These are phyloP conservation scores for Diversispora epigaea DNA, from an alignment of 192 early-diverging fungal species.

Conservation along the genomic window DNA sequence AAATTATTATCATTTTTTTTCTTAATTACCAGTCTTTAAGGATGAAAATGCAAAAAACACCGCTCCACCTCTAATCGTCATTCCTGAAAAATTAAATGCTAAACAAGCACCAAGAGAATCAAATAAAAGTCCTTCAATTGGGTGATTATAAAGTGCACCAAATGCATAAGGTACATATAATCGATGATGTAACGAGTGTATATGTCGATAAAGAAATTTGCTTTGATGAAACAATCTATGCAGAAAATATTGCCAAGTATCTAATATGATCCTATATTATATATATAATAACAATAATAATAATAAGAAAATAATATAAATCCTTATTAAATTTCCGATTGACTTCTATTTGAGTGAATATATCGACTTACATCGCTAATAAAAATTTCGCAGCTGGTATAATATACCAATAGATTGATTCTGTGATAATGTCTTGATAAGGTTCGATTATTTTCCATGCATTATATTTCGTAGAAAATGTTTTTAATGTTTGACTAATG, in stretches of 20 bases:
- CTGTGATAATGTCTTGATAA: conserved; percentile 9
- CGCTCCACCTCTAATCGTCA: conserved; percentile 67
- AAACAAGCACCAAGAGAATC: conserved; percentile 69
- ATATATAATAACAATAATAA: background rate
- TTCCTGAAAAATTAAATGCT: conserved; percentile 61
- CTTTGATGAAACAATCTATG: conserved; percentile 72
- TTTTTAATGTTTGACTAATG: background rate
- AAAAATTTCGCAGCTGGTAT: conserved; percentile 46
- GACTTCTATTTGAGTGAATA: no score
- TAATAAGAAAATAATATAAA: no score
- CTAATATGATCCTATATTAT: conserved; percentile 44
- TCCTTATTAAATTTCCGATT: no score
- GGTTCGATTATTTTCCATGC: background rate
- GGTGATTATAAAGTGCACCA: conserved; percentile 83
- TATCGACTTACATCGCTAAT: conserved; percentile 48
- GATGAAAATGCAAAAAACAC: conserved; percentile 74
- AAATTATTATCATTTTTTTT: background rate
- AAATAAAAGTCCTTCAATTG: conserved; percentile 73
- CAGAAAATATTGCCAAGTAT: conserved; percentile 68
- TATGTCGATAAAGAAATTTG: conserved; percentile 67
- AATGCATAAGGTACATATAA: conserved; percentile 76
- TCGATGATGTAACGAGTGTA: conserved; percentile 76
- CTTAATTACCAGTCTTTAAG: conserved; percentile 58
- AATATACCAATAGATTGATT: conserved; percentile 32
- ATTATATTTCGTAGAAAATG: background rate